Evolutionary conservation across 2,329 filamentous ascomycete genomes (phyloP), one percentile per base, ranked within the genome.

Genomic region (Trichophyton schoenleinii): DNA sequence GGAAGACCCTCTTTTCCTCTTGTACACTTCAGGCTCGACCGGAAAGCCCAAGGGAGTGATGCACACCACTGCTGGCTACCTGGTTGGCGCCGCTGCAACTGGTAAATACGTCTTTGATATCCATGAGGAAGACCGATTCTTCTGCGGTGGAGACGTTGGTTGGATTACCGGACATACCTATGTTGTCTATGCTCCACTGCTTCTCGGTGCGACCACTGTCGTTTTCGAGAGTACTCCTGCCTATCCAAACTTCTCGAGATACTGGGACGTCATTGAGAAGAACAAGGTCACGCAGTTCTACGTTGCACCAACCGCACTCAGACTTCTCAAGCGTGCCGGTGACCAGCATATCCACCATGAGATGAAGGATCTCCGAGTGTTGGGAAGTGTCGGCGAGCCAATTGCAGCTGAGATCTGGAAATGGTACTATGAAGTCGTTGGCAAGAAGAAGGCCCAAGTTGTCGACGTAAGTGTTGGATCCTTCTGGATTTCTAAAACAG

Each of bases 141-240:
- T 97, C 82, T 99, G 94, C 69, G 94, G 91, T 74, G 94, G 94
- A 74, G 94, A 99, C 71, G 92, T 99, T 49, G 94, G 94, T 66
- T 99, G 94, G 94, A 97, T 99, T 73, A 99, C 94, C 34, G 94
- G 94, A 18, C 94, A 99, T 78, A 96, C 94, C 25, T 99, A 99
- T 70, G 92, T 97, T 61, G 92, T 99, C 44, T 99, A 99, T 72
- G 91, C 94, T 9, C 94, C 94, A 66, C 81, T 99, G 60, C 81
- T 99, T 53, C 85, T 97, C 57, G 94, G 94, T 79, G 88, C 96
- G 64, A 85, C 92, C 8, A 97, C 92, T 0, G 90, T 99, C 18
- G 92, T 99, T 34, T 99, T 97, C 68, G 94, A 99, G 79, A 95
- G 94, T 68, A 99, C 94, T 2, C 94, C 94, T 0, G 92, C 92